phyloP scores from a whole-genome alignment of 2,329 filamentous ascomycete genomes.

The Endocalyx cinctus region DNA sequence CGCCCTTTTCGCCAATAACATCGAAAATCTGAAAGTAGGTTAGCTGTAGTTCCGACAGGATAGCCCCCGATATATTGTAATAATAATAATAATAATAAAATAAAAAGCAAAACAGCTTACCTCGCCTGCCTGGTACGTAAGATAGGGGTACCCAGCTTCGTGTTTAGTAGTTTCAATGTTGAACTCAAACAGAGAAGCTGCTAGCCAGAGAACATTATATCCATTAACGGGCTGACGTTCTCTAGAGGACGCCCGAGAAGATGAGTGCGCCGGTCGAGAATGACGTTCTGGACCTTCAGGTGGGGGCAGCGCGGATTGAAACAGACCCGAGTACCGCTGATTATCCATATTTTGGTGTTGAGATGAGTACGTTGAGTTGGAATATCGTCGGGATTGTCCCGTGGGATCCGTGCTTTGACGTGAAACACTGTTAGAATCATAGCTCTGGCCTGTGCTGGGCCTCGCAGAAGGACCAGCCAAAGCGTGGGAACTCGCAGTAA shows the following conservation, averaged over 20 bases:
- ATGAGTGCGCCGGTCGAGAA: conserved; percentile 50
- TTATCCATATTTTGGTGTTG: conserved; percentile 39
- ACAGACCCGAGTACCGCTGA: conserved; percentile 68
- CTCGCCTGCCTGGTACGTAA: conserved; percentile 93
- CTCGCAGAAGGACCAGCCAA: conserved; percentile 42
- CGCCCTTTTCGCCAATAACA: conserved; percentile 92
- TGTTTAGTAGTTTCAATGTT: conserved; percentile 89
- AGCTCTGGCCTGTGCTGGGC: conserved; percentile 57
- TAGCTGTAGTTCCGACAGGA: no score
- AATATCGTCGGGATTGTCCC: conserved; percentile 45
- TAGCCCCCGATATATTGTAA: no score
- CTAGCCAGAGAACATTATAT: conserved; percentile 80
- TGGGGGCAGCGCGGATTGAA: conserved; percentile 82
- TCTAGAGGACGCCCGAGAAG: conserved; percentile 57
- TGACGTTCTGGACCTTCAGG: conserved; percentile 58
- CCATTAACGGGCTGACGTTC: conserved; percentile 51
- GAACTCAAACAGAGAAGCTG: conserved; percentile 93
- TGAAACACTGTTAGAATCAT: conserved; percentile 47
- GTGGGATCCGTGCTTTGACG: conserved; percentile 50
- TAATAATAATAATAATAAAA: no score
- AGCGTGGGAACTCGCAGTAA: conserved; percentile 44
- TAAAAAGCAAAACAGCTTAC: conserved; percentile 41
- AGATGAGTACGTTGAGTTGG: conserved; percentile 50
- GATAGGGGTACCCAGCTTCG: conserved; percentile 91
- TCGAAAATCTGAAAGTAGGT: conserved; percentile 62